Evolutionary conservation across 2,329 filamentous ascomycete species (phyloP).

Genomic region (Pseudovirgaria hyperparasitica): DNA sequence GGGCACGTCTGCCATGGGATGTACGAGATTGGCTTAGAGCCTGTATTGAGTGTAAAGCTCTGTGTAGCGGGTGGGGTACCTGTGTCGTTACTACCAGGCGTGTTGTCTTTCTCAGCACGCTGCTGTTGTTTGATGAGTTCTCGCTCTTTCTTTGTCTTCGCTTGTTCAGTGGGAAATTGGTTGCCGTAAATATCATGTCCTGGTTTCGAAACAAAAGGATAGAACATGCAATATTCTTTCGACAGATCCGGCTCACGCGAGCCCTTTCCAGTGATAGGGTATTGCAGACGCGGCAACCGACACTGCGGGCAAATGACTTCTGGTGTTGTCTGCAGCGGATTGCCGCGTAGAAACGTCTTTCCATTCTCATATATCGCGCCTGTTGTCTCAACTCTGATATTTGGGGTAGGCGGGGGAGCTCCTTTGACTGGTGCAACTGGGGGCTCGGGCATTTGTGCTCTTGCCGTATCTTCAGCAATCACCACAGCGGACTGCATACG

Average conservation of each 20-base stretch:
- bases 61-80: conserved; percentile 19
- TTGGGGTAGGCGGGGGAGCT: conserved; percentile 37
- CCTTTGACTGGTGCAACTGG: conserved; percentile 15
- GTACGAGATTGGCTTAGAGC: conserved; percentile 32
- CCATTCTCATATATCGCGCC: conserved; percentile 59
- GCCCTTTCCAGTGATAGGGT: conserved; percentile 60
- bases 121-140: conserved; percentile 35
- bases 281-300: conserved; percentile 58
- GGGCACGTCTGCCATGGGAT: conserved; percentile 45
- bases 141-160: conserved; percentile 64
- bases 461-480: conserved; percentile 25
- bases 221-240: conserved; percentile 62
- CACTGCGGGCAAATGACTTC: conserved; percentile 65
- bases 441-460: conserved; percentile 20
- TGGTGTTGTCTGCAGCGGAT: conserved; percentile 56
- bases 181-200: conserved; percentile 75
- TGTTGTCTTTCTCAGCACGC: conserved; percentile 30
- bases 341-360: conserved; percentile 55
- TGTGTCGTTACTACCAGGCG: conserved; percentile 32
- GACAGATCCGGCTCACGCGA: conserved; percentile 48
- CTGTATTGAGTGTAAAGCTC: conserved; percentile 33
- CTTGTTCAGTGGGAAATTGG: conserved; percentile 62
- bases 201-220: conserved; percentile 63
- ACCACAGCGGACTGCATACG: conserved; percentile 49
- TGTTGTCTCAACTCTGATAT: conserved; percentile 44